Conservation (phyloP, 108 stramenopile genomes). For the Asterionellopsis glacialis region DNA sequence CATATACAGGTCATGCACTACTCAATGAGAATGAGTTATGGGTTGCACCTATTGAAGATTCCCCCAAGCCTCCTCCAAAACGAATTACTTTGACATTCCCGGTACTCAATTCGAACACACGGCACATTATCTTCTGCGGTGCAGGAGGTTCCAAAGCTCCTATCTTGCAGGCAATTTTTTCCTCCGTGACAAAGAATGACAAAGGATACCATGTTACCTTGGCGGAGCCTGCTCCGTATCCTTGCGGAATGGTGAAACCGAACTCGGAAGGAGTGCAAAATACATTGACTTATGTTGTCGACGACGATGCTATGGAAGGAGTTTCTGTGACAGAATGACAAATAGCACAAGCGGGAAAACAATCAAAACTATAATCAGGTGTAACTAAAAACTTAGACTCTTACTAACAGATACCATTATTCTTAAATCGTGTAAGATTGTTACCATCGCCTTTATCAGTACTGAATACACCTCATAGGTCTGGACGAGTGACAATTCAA, state of each 20-base stretch:
- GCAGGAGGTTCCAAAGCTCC: constrained; percentile 69
- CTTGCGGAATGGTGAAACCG: constrained; percentile 72
- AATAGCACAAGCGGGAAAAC: too few species aligned
- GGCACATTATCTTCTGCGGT: constrained; percentile 76
- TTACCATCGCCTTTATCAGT: too few species aligned
- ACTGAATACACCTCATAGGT: too few species aligned
- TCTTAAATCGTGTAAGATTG: too few species aligned
- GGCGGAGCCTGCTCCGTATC: constrained; percentile 56
- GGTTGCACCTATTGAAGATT: constrained; percentile 87
- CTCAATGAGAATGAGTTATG: constrained; percentile 45
- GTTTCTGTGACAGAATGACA: neutral
- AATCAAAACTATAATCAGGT: too few species aligned
- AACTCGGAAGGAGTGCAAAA: constrained; percentile 10
- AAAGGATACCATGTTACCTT: constrained; percentile 18
- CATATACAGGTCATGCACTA: constrained; percentile 58
- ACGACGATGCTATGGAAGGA: constrained; percentile 56
- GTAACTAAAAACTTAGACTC: too few species aligned
- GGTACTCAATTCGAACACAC: constrained; percentile 59
- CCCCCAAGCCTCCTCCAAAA: constrained; percentile 91
- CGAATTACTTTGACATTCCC: constrained; percentile 92
- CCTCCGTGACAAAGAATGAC: neutral
- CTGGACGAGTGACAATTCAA: too few species aligned
- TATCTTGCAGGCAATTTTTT: constrained; percentile 52
- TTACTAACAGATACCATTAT: too few species aligned
- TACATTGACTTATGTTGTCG: constrained; percentile 69